A percentile compares a stretch with the other conserved stretches of the same genome.
phyloP scores from a whole-genome alignment of 1,139 yeast species.

The Taphrina wiesneri region DNA sequence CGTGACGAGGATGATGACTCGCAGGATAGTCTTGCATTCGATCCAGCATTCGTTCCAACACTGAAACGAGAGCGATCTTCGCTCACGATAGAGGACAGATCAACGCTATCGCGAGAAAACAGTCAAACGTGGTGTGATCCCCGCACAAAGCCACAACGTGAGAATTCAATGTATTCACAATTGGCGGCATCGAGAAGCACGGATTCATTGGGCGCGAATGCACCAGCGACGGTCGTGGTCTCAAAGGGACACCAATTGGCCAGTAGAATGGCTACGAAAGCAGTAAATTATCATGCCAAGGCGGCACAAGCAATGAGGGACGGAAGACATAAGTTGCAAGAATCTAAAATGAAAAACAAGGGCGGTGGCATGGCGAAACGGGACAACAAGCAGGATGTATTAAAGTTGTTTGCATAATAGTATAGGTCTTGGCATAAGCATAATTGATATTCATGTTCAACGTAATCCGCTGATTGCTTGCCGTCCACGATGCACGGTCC shows the following conservation, averaged over 20 bases:
- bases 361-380: neutral
- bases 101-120: slow-evolving; percentile 8
- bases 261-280: slow-evolving; percentile 21
- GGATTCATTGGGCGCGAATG: neutral
- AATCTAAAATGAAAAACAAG: neutral
- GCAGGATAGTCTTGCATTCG: neutral
- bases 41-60: slow-evolving; percentile 18
- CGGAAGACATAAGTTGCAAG: neutral
- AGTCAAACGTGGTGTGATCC: slow-evolving; percentile 26
- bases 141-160: neutral
- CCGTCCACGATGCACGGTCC: too few relatives aligned
- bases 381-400: slow-evolving; percentile 4
- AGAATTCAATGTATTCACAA: slow-evolving; percentile 1
- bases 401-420: slow-evolving; percentile 15
- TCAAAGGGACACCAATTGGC: slow-evolving; percentile 12
- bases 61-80: slow-evolving; percentile 30
- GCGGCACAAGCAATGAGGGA: slow-evolving; percentile 9
- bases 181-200: slow-evolving; percentile 5
- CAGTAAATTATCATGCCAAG: slow-evolving; percentile 17
- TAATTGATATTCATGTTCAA: neutral
- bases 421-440: neutral
- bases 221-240: slow-evolving; percentile 16
- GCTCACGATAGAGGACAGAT: slow-evolving; percentile 23
- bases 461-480: too few relatives aligned
- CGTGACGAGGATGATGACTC: slow-evolving; percentile 46